Evolutionary conservation across 2,329 filamentous ascomycete genomes (phyloP).

Genomic region (Dothideomycetes sp.): DNA sequence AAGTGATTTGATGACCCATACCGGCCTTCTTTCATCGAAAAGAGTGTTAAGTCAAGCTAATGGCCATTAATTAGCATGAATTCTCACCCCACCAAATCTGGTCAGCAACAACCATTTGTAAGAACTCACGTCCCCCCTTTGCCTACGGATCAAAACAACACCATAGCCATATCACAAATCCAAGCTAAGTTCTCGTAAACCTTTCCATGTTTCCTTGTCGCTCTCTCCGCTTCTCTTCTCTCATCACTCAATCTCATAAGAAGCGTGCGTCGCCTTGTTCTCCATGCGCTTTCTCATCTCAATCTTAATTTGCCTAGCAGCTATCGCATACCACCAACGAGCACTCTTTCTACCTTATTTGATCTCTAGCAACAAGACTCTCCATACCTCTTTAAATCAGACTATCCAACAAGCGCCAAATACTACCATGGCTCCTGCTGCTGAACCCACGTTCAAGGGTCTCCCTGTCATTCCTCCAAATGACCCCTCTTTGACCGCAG

Average conservation of each 20-base stretch:
- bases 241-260: background rate
- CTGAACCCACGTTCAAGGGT: slow-evolving; percentile 32
- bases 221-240: background rate
- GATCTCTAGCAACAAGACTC: background rate
- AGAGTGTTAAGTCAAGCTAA: no score
- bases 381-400: background rate
- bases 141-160: no score
- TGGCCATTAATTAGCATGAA: no score
- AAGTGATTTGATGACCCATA: no score
- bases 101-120: no score
- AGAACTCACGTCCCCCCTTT: no score
- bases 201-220: slow-evolving; percentile 2
- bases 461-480: slow-evolving; percentile 40
- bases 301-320: slow-evolving; percentile 34
- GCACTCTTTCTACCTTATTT: slow-evolving; percentile 16
- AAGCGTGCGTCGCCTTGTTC: slow-evolving; percentile 24
- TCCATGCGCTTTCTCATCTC: slow-evolving; percentile 34
- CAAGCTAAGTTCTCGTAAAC: slow-evolving; percentile 8
- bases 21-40: no score
- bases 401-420: slow-evolving; percentile 16
- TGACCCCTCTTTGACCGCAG: slow-evolving; percentile 35
- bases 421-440: slow-evolving; percentile 22
- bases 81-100: no score
- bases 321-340: slow-evolving; percentile 31
- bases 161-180: slow-evolving; percentile 6